Base-by-base conservation (phyloP, 2,329 filamentous ascomycete species). In the Xylaria sp. region DNA sequence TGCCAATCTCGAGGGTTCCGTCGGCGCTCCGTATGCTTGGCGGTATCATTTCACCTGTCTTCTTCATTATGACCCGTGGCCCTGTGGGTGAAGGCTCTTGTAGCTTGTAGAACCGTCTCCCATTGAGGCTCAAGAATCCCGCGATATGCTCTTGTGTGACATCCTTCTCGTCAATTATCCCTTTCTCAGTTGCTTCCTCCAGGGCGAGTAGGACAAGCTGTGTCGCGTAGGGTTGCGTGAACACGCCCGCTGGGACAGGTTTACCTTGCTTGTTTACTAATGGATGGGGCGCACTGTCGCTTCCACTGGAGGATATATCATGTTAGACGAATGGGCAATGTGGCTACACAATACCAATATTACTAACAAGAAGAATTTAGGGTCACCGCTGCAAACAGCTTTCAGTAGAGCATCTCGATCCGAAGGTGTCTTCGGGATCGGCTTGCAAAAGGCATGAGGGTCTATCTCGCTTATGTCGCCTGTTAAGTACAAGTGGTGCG, bases 401-500 rank as follows among this genome's bases (percentile, higher is more conserved):
- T 80, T 80, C 6, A 89, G 77, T n/a, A 89, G 77, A 23, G 86
- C 85, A 64, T 84, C 81, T 23, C 87, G 81, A 76, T 94, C 91
- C 23, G 86, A 85, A 0, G 92, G 90, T 43, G 88, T 90, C 83
- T 93, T 93, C 60, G 91, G 89, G 39, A 92, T 93, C 85, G 85
- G 91, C 89, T 87, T 95, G 90, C 77, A 94, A 87, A 94, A 97
- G 77, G 86, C 88, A 78, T 91, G 72, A 41, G 72, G 73, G 23
- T 89, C 88, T 84, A 91, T 91, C 66, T 82, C 81, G 68, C 82
- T 83, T 75, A 94, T 90, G 75, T 96, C 91, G 18, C 93, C 89
- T 13, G 91, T 93, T 39, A 98, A 86, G 73, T 89, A 94, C 25
- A 97, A 84, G 77, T 97, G 94, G 77, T 97, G 94, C 1, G 93